Base-by-base conservation (phyloP, 345 rosid genomes). In the Boechera stricta region DNA sequence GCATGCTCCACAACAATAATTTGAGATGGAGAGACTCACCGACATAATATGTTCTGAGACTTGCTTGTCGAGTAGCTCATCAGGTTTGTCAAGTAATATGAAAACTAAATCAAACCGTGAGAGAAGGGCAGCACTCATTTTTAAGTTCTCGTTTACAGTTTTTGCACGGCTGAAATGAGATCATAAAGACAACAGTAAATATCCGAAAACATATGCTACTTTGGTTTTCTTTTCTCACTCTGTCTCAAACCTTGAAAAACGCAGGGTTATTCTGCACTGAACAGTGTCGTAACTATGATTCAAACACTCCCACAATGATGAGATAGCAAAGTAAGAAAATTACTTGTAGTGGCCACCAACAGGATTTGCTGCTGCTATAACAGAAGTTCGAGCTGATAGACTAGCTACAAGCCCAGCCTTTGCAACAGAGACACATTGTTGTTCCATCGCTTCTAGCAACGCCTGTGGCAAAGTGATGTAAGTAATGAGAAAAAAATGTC, bases 401-500 rank as follows among this genome's bases (percentile, higher is more conserved):
- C 96, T 95, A 57, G 99, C 98, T 42, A 95, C 91, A 61, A 95
- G 88, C 76, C 99, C 99, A 76, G 99, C 99, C 83, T 95, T 95
- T 60, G 99, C 98, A 60, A 95, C 93, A 73, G 99, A 95, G 73
- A 95, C 99, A 78, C 96, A 88, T 80, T 89, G 99, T 82, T 95
- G 99, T 77, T 95, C 99, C 99, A 95, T 92, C 77, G 99, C 99
- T 88, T 95, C 99, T 82, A 95, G 84, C 76, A 95, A 86, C 63
- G 98, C 92, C 99, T 95, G 87, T 44, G 51, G 64, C 16, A 74
- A 57, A 75, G 33, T 51, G 72, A 71, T 65, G 56, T 64, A 69
- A 81, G 81, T 71, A 76, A 70, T 41, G 36, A 36, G 71, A 64
- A 18, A 57, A 58, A 55, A 68, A 72, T 8, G 73, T 53, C 42